These are phyloP conservation scores for Modicella reniformis DNA, from an alignment of 371 early-diverging fungal genomes.

Conservation along the genomic window DNA sequence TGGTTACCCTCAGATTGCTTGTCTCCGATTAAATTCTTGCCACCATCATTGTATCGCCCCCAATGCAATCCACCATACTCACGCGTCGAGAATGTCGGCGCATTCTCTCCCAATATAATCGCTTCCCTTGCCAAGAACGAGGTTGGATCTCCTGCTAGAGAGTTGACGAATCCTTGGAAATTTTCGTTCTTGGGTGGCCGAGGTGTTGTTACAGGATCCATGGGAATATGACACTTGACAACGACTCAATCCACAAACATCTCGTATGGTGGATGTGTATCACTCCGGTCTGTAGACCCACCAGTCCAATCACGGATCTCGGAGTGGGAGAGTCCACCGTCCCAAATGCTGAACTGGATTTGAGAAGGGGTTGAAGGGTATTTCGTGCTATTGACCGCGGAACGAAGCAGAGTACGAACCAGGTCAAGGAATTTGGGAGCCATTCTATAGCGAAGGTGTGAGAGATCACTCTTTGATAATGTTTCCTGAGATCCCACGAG, in stretches of 20 bases:
- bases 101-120: slow-evolving; percentile 30
- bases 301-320: slow-evolving; percentile 77
- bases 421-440: slow-evolving; percentile 65
- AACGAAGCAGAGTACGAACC: slow-evolving; percentile 63
- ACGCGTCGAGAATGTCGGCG: slow-evolving; percentile 35
- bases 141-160: slow-evolving; percentile 13
- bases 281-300: slow-evolving; percentile 67
- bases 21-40: background rate
- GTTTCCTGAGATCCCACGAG: slow-evolving; percentile 9
- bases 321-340: slow-evolving; percentile 64
- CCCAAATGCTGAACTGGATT: slow-evolving; percentile 77
- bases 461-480: too few species aligned
- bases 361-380: slow-evolving; percentile 66
- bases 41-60: slow-evolving; percentile 22
- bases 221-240: slow-evolving; percentile 27
- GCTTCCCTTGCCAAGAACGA: slow-evolving; percentile 36
- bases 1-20: background rate
- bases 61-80: slow-evolving; percentile 43
- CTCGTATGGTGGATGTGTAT: slow-evolving; percentile 18
- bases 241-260: slow-evolving; percentile 47
- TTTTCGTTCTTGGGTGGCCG: slow-evolving; percentile 46
- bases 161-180: slow-evolving; percentile 38
- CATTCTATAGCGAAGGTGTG: slow-evolving; percentile 64
- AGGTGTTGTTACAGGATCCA: slow-evolving; percentile 24
- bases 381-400: slow-evolving; percentile 56